Evolutionary conservation across 805 yeast genomes (phyloP).

Genomic region (Saccharomycopsis sp.): DNA sequence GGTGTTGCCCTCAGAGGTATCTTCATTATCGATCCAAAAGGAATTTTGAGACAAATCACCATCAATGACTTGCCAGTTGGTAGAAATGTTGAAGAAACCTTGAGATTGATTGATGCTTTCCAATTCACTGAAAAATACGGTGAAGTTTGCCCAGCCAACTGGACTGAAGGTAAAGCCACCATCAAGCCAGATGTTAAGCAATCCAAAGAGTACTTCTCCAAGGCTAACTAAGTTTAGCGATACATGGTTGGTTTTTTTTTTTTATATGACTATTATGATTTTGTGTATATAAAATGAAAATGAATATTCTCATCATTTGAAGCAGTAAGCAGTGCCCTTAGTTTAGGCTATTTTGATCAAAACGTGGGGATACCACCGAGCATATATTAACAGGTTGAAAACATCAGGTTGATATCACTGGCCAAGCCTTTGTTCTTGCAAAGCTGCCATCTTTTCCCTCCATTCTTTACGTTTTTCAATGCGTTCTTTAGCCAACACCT

Average conservation of each 20-base stretch:
- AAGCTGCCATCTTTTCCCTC: slow-evolving; percentile 23
- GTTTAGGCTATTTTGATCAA: neutral
- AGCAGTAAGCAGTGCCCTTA: too few species aligned
- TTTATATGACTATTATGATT: slow-evolving; percentile 28
- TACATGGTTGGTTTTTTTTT: slow-evolving; percentile 32
- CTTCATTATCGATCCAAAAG: slow-evolving; percentile 95
- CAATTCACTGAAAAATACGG: slow-evolving; percentile 99
- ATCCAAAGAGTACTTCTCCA: slow-evolving; percentile 71
- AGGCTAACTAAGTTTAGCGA: slow-evolving; percentile 40
- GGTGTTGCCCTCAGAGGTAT: slow-evolving; percentile 98
- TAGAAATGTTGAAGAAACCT: slow-evolving; percentile 95
- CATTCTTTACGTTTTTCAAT: slow-evolving; percentile 41
- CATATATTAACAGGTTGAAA: too few species aligned
- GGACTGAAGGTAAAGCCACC: slow-evolving; percentile 93
- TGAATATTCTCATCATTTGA: too few species aligned
- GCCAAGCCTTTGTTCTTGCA: too few species aligned
- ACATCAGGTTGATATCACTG: too few species aligned
- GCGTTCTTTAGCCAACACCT: slow-evolving; percentile 50
- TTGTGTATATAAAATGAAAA: neutral
- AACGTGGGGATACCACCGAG: too few species aligned
- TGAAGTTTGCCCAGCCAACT: slow-evolving; percentile 99
- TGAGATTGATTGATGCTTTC: slow-evolving; percentile 97
- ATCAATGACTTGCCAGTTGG: slow-evolving; percentile 99
- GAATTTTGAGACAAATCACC: slow-evolving; percentile 90
- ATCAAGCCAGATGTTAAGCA: slow-evolving; percentile 74